phyloP scores from a whole-genome alignment of 306 rosid genomes.

The Cicer pinnatifidum region DNA sequence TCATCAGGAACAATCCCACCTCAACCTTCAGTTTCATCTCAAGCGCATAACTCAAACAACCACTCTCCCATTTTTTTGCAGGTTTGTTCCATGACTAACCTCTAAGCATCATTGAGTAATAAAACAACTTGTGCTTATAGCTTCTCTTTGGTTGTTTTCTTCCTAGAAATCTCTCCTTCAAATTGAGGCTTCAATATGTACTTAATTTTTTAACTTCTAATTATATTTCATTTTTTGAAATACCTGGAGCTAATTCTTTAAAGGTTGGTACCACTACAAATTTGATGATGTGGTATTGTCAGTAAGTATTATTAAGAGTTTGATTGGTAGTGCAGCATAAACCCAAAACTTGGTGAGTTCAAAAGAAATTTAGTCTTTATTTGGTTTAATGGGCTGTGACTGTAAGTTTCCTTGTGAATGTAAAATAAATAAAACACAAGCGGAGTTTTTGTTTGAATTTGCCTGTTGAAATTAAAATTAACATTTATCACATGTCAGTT shows the following conservation, averaged over 20 bases:
- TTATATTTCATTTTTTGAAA: not conserved
- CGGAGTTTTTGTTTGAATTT: not conserved
- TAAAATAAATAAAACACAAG: not conserved
- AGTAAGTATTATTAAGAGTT: slow-evolving; percentile 17
- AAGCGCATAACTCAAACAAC: slow-evolving; percentile 68
- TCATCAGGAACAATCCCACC: slow-evolving; percentile 67
- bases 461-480: not conserved
- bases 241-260: slow-evolving; percentile 23
- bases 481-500: not conserved
- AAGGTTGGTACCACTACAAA: slow-evolving; percentile 17
- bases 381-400: slow-evolving; percentile 10
- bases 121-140: slow-evolving; percentile 24
- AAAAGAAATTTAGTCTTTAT: not conserved
- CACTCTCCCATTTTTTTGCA: slow-evolving; percentile 95
- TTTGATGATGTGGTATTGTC: slow-evolving; percentile 13
- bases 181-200: slow-evolving; percentile 22
- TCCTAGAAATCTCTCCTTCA: slow-evolving; percentile 30
- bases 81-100: slow-evolving; percentile 57
- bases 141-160: slow-evolving; percentile 23
- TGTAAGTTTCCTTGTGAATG: not conserved
- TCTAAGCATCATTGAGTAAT: slow-evolving; percentile 24
- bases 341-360: not conserved
- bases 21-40: slow-evolving; percentile 66
- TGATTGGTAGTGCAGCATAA: not conserved
- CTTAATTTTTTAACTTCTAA: not conserved